Conservation (phyloP, 2,329 filamentous ascomycete species). For the Cladosporium phlei region DNA sequence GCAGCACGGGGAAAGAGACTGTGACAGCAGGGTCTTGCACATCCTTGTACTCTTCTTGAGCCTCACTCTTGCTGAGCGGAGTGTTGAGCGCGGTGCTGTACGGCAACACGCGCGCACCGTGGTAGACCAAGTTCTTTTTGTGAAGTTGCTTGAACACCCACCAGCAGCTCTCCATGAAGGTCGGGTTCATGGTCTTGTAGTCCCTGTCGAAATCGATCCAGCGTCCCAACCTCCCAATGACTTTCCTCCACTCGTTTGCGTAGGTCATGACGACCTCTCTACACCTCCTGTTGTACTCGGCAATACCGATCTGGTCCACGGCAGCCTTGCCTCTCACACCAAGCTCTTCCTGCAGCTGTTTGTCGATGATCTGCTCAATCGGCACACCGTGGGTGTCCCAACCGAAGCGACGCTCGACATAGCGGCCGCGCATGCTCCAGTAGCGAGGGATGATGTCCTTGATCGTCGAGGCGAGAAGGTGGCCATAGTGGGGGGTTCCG, state of each 20-base stretch:
- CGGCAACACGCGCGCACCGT: slow-evolving; percentile 88
- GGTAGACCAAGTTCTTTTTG: slow-evolving; percentile 84
- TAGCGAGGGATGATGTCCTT: slow-evolving; percentile 96
- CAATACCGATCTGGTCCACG: slow-evolving; percentile 79
- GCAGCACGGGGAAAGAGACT: slow-evolving; percentile 74
- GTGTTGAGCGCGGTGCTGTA: slow-evolving; percentile 89
- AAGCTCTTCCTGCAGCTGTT: slow-evolving; percentile 60
- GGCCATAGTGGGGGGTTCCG: slow-evolving; percentile 64
- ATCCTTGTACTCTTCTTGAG: slow-evolving; percentile 91
- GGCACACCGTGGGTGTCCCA: slow-evolving; percentile 95
- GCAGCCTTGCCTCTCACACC: slow-evolving; percentile 83
- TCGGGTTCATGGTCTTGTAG: slow-evolving; percentile 96
- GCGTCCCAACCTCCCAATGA: slow-evolving; percentile 80
- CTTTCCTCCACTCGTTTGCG: slow-evolving; percentile 78
- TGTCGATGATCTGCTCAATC: slow-evolving; percentile 96
- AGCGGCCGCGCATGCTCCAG: slow-evolving; percentile 94
- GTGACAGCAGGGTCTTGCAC: slow-evolving; percentile 87
- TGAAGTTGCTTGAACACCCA: slow-evolving; percentile 95
- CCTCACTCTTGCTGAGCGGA: slow-evolving; percentile 87
- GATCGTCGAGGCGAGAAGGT: slow-evolving; percentile 86
- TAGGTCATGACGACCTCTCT: slow-evolving; percentile 90
- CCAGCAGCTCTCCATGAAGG: slow-evolving; percentile 94
- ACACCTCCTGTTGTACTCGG: slow-evolving; percentile 87
- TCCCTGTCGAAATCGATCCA: slow-evolving; percentile 99
- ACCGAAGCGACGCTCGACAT: slow-evolving; percentile 87